A percentile compares a stretch with the other conserved stretches of the same genome.
Evolutionary conservation across 257 asterid genomes (phyloP).

Genomic region (Solanum bulbocastanum): DNA sequence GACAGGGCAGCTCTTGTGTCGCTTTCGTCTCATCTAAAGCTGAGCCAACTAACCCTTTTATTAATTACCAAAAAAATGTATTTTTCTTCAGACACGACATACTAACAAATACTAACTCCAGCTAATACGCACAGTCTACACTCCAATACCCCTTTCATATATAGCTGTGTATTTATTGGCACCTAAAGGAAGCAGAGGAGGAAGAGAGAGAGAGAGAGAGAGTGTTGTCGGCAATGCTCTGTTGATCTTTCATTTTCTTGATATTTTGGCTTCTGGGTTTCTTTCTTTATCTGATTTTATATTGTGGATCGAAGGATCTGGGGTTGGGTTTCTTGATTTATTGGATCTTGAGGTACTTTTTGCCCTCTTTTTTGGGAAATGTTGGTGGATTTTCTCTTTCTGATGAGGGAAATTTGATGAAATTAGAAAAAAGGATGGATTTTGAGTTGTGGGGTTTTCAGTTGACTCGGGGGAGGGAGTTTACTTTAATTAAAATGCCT

Average conservation of each 20-base stretch:
- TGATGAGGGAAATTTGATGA: background rate
- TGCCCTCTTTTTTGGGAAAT: background rate
- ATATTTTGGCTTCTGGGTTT: background rate
- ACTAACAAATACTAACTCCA: constrained; percentile 4
- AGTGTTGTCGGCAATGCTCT: constrained; percentile 8
- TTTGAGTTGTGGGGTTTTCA: background rate
- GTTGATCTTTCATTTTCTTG: constrained; percentile 2
- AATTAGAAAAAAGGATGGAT: background rate
- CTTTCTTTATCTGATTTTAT: background rate
- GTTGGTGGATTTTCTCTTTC: background rate
- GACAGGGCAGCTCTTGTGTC: constrained; percentile 28
- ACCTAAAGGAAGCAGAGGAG: background rate
- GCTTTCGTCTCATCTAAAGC: constrained; percentile 45
- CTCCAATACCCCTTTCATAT: background rate
- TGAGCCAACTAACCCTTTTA: background rate
- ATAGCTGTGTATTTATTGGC: background rate
- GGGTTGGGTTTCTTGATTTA: constrained; percentile 9
- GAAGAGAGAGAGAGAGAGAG: constrained; percentile 3
- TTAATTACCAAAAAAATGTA: background rate
- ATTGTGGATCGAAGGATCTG: background rate
- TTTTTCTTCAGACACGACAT: background rate
- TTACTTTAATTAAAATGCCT: constrained; percentile 5
- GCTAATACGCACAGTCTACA: constrained; percentile 15
- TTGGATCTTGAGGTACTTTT: constrained; percentile 29
- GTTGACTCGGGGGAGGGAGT: constrained; percentile 14